Evolutionary conservation across 2,329 filamentous ascomycete genomes (phyloP).

Genomic region (Geoglossum cookeanum): DNA sequence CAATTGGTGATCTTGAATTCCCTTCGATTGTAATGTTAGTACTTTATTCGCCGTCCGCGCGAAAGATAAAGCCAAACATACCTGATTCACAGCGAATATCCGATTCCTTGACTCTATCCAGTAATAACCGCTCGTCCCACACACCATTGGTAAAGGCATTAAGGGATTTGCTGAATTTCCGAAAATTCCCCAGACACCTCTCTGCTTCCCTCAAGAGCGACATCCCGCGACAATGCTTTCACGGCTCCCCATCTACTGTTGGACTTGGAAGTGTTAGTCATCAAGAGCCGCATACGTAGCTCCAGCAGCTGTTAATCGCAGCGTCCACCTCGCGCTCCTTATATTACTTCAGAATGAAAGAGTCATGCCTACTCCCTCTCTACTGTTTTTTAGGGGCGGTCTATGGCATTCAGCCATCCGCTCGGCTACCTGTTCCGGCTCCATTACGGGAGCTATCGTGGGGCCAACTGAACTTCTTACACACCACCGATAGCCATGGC

Average conservation of each 20-base stretch:
- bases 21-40: constrained; percentile 2
- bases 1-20: constrained; percentile 8
- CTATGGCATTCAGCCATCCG: constrained; percentile 52
- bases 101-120: constrained; percentile 12
- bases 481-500: constrained; percentile 89
- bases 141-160: constrained; percentile 20
- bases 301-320: neutral
- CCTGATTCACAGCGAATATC: constrained; percentile 7
- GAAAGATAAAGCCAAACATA: neutral
- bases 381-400: neutral
- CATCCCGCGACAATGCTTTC: constrained; percentile 12
- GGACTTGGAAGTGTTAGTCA: neutral
- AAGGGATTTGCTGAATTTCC: constrained; percentile 16
- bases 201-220: constrained; percentile 20
- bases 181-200: constrained; percentile 17
- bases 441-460: constrained; percentile 72
- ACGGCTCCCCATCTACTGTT: neutral
- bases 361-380: neutral
- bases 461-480: constrained; percentile 94
- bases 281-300: neutral
- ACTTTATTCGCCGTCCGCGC: neutral
- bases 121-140: constrained; percentile 10
- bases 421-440: constrained; percentile 56
- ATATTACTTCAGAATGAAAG: neutral
- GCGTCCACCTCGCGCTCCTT: neutral